Evolutionary conservation across 306 rosid genomes (phyloP).

Genomic region (Luffa aegyptiaca): DNA sequence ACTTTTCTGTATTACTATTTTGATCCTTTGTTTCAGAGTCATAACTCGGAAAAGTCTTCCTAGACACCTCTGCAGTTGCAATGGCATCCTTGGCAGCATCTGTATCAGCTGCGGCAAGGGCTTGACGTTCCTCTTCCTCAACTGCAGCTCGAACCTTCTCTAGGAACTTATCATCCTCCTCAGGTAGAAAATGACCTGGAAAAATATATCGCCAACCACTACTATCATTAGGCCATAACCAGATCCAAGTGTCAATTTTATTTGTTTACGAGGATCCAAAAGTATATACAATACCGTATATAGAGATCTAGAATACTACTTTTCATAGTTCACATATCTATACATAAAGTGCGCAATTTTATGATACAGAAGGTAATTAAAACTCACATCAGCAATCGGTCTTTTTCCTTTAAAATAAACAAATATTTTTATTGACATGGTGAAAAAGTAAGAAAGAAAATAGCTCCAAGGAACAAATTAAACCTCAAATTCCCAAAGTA

Average conservation of each 20-base stretch:
- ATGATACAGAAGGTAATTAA: not conserved
- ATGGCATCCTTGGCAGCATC: conserved; percentile 81
- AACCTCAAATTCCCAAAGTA: not conserved
- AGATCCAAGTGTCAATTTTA: not conserved
- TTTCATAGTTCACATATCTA: not conserved
- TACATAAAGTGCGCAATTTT: not conserved
- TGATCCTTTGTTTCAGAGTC: conserved; percentile 25
- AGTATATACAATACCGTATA: not conserved
- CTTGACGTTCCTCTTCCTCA: conserved; percentile 93
- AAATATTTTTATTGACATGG: not conserved
- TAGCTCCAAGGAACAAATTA: not conserved
- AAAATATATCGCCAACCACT: conserved; percentile 7
- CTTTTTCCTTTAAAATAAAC: not conserved
- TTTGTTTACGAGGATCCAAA: not conserved
- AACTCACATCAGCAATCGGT: not conserved
- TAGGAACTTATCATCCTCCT: conserved; percentile 79
- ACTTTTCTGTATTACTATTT: conserved; percentile 16
- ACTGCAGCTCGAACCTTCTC: conserved; percentile 77
- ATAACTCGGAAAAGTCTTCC: conserved; percentile 39
- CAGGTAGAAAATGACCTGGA: conserved; percentile 90
- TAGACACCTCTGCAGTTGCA: conserved; percentile 70
- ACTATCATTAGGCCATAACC: not conserved
- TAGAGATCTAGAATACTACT: not conserved
- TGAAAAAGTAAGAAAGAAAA: not conserved
- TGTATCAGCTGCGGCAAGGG: conserved; percentile 70